These are phyloP conservation scores for Globisporangium spiculum DNA, from an alignment of 352 stramenopile genomes.

Conservation along the genomic window DNA sequence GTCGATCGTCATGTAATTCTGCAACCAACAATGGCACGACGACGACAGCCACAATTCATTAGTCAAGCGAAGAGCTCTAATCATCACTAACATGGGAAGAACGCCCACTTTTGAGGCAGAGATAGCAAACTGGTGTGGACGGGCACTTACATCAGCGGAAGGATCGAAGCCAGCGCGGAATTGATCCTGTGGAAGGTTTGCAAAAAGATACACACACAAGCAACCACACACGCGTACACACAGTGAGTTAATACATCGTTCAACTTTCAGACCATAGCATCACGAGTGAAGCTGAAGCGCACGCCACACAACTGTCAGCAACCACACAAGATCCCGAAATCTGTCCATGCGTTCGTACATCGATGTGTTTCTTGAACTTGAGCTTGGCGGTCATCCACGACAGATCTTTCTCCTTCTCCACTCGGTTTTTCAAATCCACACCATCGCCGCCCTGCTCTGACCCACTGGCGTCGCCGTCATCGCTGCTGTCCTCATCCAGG, in stretches of 20 bases:
- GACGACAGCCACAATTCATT: background rate
- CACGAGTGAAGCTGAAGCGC: background rate
- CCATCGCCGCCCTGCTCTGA: slow-evolving; percentile 15
- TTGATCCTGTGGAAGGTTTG: slow-evolving; percentile 42
- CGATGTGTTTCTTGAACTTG: slow-evolving; percentile 89
- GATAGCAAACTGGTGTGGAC: background rate
- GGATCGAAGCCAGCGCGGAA: slow-evolving; percentile 59
- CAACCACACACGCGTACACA: background rate
- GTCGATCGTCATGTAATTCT: slow-evolving; percentile 80
- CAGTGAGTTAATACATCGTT: background rate
- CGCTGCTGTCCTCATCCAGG: slow-evolving; percentile 41
- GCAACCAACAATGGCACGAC: background rate
- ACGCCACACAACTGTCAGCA: background rate
- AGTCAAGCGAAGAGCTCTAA: background rate
- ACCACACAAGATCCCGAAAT: background rate
- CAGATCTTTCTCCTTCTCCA: slow-evolving; percentile 37
- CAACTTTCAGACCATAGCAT: background rate
- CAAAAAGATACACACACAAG: background rate
- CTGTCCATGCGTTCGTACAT: slow-evolving; percentile 35
- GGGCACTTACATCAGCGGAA: slow-evolving; percentile 42
- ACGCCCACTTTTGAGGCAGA: background rate
- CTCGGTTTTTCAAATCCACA: background rate
- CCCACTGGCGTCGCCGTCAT: slow-evolving; percentile 21
- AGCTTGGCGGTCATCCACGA: slow-evolving; percentile 88
- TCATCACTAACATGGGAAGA: background rate